These are phyloP conservation scores for Acacia melanoxylon DNA, from an alignment of 306 rosid genomes.

Conservation along the genomic window DNA sequence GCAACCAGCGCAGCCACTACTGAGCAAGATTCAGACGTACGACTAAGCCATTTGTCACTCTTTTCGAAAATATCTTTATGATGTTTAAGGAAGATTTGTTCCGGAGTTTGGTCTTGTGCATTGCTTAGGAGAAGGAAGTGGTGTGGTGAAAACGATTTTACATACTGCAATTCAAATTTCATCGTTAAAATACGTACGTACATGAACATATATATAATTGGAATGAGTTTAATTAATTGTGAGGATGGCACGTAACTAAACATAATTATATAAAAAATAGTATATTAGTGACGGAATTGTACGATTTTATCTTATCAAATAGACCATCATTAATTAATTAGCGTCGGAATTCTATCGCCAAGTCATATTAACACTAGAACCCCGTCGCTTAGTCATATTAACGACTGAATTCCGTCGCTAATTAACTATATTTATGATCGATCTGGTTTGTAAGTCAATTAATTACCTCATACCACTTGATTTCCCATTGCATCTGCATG, in stretches of 20 bases:
- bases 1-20: conserved; percentile 27
- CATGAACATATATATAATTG: too few relatives aligned
- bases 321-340: too few relatives aligned
- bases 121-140: background rate
- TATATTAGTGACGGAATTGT: too few relatives aligned
- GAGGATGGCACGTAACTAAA: too few relatives aligned
- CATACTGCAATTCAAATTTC: background rate
- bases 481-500: conserved; percentile 27
- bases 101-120: background rate
- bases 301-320: too few relatives aligned
- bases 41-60: conserved; percentile 1
- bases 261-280: too few relatives aligned
- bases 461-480: background rate
- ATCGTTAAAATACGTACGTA: background rate
- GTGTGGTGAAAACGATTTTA: background rate
- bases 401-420: too few relatives aligned
- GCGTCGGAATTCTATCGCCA: rapidly evolving
- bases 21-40: conserved; percentile 20
- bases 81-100: background rate
- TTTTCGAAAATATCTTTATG: background rate
- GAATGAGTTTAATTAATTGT: too few relatives aligned
- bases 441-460: background rate
- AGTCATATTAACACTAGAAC: too few relatives aligned
- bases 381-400: too few relatives aligned
- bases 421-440: too few relatives aligned